These are phyloP conservation scores for Entomortierella chlamydospora DNA, from an alignment of 192 early-diverging fungal genomes.

Conservation along the genomic window DNA sequence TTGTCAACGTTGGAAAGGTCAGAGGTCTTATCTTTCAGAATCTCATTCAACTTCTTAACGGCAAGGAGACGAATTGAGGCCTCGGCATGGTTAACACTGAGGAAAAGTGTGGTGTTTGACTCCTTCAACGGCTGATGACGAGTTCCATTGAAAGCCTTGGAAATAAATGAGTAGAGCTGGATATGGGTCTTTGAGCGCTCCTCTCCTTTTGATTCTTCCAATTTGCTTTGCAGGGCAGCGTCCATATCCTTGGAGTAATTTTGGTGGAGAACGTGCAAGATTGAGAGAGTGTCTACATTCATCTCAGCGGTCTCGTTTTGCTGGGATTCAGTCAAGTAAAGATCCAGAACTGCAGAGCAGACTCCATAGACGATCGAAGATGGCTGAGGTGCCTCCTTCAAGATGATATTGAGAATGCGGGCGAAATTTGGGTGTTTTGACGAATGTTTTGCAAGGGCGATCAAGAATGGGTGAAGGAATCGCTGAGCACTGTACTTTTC, in stretches of 20 bases:
- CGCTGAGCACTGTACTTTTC: constrained; percentile 59
- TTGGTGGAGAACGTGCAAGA: constrained; percentile 53
- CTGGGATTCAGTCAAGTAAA: constrained; percentile 35
- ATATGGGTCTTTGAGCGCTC: constrained; percentile 28
- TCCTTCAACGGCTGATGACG: constrained; percentile 72
- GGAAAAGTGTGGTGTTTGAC: constrained; percentile 81
- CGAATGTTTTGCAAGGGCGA: constrained; percentile 37
- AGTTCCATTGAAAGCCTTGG: constrained; percentile 65
- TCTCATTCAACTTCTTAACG: constrained; percentile 70
- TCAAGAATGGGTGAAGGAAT: constrained; percentile 56
- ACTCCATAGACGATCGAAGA: constrained; percentile 45
- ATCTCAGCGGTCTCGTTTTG: constrained; percentile 22
- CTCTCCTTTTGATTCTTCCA: constrained; percentile 42
- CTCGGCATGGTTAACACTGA: constrained; percentile 83
- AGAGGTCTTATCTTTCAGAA: constrained; percentile 60
- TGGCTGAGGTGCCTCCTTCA: constrained; percentile 49
- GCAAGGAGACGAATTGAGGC: constrained; percentile 76
- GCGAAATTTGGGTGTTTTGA: constrained; percentile 30
- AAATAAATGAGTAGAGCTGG: constrained; percentile 66
- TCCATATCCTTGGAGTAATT: constrained; percentile 60
- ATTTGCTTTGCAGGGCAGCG: constrained; percentile 50
- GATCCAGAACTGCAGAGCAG: constrained; percentile 50
- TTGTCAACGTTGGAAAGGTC: constrained; percentile 32
- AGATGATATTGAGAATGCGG: constrained; percentile 47
- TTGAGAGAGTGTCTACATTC: constrained; percentile 28